Conservation (phyloP, 2,329 filamentous ascomycete genomes). For the Sporothrix dimorphospora region DNA sequence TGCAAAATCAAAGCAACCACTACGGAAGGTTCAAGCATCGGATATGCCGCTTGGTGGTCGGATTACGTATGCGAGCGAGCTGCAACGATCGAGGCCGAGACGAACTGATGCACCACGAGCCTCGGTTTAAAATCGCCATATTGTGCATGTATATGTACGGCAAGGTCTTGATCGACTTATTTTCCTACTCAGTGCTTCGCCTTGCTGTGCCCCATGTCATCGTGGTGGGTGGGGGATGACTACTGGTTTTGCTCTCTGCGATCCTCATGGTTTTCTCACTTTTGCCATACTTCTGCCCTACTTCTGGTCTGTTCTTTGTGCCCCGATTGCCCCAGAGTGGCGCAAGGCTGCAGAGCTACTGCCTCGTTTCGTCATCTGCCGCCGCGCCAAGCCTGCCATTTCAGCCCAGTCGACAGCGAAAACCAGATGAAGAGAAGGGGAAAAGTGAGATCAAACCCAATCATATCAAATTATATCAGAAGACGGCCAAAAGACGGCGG, state of each 20-base stretch:
- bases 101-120: not conserved
- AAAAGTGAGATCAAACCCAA: not conserved
- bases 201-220: not conserved
- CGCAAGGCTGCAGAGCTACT: slow-evolving; percentile 22
- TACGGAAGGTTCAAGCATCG: not conserved
- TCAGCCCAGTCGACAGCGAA: not conserved
- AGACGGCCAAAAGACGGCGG: not conserved
- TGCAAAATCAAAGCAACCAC: not conserved
- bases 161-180: not conserved
- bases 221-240: not conserved
- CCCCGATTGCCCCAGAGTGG: slow-evolving; percentile 1
- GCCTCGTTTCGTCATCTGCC: slow-evolving; percentile 18
- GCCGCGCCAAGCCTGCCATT: not conserved
- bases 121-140: not conserved
- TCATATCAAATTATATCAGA: not conserved
- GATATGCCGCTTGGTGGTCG: not conserved
- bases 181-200: not conserved
- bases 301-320: not conserved
- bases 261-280: not conserved
- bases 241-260: not conserved
- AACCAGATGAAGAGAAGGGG: not conserved
- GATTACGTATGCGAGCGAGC: slow-evolving; percentile 2
- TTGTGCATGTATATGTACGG: too few species aligned
- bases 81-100: not conserved
- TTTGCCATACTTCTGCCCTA: not conserved